Evolutionary conservation across 148 eudicot species (phyloP).

Genomic region (Rhododendron mucronatum): DNA sequence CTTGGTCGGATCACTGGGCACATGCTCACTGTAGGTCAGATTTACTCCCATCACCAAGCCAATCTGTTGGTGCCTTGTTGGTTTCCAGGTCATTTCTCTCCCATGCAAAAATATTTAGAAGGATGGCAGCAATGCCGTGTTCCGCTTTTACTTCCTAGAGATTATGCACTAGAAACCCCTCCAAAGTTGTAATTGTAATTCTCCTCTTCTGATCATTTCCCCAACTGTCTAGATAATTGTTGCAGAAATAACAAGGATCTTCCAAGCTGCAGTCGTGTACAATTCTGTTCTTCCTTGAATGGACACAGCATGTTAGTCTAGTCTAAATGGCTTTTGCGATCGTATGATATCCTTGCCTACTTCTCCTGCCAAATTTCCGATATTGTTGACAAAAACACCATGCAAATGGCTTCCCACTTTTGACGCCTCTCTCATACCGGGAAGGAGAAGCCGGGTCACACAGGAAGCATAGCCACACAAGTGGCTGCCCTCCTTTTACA

Average conservation of each 20-base stretch:
- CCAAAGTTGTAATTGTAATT: not conserved
- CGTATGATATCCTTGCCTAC: not conserved
- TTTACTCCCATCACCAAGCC: not conserved
- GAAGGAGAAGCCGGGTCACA: not conserved
- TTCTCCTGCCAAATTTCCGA: not conserved
- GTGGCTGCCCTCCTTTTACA: not conserved
- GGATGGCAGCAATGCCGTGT: not conserved
- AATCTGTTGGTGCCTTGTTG: not conserved
- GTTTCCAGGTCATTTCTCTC: not conserved
- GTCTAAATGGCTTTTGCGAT: not conserved
- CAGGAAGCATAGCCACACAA: not conserved
- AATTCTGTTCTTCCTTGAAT: not conserved
- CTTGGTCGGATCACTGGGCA: not conserved
- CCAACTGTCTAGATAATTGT: not conserved
- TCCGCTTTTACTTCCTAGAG: not conserved
- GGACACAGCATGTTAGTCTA: not conserved
- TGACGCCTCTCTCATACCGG: not conserved
- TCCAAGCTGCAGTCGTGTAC: conserved; percentile 23
- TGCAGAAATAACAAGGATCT: conserved; percentile 25
- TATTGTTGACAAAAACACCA: not conserved
- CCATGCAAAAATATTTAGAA: not conserved
- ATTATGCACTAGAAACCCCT: not conserved
- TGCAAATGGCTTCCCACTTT: not conserved
- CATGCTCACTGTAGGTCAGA: not conserved
- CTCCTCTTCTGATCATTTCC: not conserved